Conservation (phyloP, 139 green algal species). For the Chlamydomonas schloesseri region DNA sequence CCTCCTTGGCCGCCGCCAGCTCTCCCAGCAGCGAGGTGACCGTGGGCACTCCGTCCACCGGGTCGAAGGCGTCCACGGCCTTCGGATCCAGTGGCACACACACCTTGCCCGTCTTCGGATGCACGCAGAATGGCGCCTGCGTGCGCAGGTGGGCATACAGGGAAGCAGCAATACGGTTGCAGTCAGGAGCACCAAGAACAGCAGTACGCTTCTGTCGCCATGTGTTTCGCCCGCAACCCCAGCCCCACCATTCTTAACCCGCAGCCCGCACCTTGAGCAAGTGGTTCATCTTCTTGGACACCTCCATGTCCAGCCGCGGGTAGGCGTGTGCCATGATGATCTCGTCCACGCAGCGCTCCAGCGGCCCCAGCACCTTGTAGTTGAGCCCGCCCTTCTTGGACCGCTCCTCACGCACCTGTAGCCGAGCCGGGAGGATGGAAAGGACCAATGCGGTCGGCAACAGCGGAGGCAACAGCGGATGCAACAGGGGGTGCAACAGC, state of each 20-base stretch:
- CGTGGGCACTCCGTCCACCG: constrained; percentile 81
- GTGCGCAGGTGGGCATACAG: too few species aligned
- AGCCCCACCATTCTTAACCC: too few species aligned
- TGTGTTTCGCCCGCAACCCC: too few species aligned
- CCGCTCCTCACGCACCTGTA: constrained; percentile 14
- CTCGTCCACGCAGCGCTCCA: constrained; percentile 43
- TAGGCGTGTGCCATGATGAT: constrained; percentile 92
- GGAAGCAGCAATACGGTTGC: too few species aligned
- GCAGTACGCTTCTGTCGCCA: too few species aligned
- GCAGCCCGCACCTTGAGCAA: constrained; percentile 96
- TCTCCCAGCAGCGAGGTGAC: constrained; percentile 62
- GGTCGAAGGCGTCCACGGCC: constrained; percentile 86
- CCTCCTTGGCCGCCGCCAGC: constrained; percentile 20
- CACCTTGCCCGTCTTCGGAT: constrained; percentile 98
- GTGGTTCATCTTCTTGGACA: constrained; percentile 99
- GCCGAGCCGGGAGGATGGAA: too few species aligned
- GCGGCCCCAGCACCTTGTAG: constrained; percentile 6
- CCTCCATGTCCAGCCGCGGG: constrained; percentile 96
- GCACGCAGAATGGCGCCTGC: constrained; percentile 96
- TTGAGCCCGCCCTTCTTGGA: constrained; percentile 1
- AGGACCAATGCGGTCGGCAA: too few species aligned
- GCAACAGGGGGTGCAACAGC: too few species aligned
- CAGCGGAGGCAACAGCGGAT: too few species aligned
- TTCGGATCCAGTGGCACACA: constrained; percentile 95
- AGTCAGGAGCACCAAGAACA: too few species aligned